Evolutionary conservation across 768 basidiomycete genomes (phyloP), one percentile per base, ranked within the genome.

Genomic region (Suillus subluteus): DNA sequence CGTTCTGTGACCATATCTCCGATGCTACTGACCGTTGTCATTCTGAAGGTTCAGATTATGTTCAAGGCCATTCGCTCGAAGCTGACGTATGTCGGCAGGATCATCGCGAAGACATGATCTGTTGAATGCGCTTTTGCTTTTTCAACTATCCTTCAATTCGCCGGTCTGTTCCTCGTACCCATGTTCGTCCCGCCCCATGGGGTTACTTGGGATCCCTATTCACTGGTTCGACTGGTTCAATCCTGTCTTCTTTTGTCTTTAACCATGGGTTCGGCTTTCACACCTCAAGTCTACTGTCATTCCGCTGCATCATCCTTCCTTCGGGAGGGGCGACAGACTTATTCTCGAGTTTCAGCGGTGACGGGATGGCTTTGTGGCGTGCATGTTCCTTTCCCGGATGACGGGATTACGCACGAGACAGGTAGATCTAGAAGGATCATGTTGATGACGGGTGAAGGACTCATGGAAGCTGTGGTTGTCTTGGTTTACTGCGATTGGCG

Each of bases 311-410:
- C 84, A 78, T 67, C 73, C 70, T 70, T 81, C 76, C 81, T 71
- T 46, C 71, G 82, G 83, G 83, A 79, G 72, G 74, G 77, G 70
- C 77, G 84, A 83, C 73, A 87, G 86, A 84, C 82, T 85, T 74
- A 84, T 81, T 84, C 86, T 87, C 85, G 82, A 81, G 79, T 76
- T 26, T 74, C 79, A 76, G 73, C 65, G 67, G 66, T 66, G 69
- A 70, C 66, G 70, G 73, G 67, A 65, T 75, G 75, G 68, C 71
- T 76, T 70, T 40, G 68, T 66, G 69, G 69, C 55, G 63, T 44
- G 35, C 41, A 71, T 63, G 66, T 23, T 63, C 72, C 40, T 16
- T 3, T 23, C 62, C 56, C 56, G 38, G 26, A 62, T 48, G n/a
- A 48, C 55, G 13, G 23, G 72, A 74, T 58, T n/a, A 73, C 64